phyloP scores from a whole-genome alignment of 2,329 filamentous ascomycete species.

The Diaporthe eres region DNA sequence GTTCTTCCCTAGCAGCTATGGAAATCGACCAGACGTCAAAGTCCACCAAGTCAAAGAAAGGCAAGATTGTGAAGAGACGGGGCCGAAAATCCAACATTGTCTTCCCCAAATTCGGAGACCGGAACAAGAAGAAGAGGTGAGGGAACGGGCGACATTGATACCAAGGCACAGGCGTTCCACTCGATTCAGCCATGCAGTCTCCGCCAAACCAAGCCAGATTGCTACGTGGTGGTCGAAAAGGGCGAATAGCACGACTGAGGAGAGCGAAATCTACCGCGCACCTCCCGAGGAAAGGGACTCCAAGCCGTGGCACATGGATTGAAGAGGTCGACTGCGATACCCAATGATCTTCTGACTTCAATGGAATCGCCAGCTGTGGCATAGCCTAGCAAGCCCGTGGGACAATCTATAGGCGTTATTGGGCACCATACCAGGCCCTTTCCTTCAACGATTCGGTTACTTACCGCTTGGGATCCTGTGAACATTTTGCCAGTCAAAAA shows the following conservation, averaged over 20 bases:
- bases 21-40: constrained; percentile 66
- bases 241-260: not conserved
- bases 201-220: not conserved
- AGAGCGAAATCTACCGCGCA: not conserved
- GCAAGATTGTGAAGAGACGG: constrained; percentile 70
- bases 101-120: constrained; percentile 71
- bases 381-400: not conserved
- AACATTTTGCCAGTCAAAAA: constrained; percentile 22
- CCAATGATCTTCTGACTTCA: not conserved
- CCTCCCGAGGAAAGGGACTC: not conserved
- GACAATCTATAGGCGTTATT: not conserved
- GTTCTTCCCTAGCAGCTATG: constrained; percentile 61
- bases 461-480: constrained; percentile 11
- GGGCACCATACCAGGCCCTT: not conserved
- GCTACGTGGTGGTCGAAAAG: not conserved
- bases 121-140: constrained; percentile 60
- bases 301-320: not conserved
- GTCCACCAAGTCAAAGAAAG: constrained; percentile 59
- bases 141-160: constrained; percentile 32
- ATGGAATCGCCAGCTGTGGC: not conserved
- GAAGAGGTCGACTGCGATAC: not conserved
- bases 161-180: not conserved
- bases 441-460: not conserved
- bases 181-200: not conserved
- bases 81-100: constrained; percentile 70